phyloP scores from a whole-genome alignment of 140 eudicot genomes.

The Erigeron philadelphicus region DNA sequence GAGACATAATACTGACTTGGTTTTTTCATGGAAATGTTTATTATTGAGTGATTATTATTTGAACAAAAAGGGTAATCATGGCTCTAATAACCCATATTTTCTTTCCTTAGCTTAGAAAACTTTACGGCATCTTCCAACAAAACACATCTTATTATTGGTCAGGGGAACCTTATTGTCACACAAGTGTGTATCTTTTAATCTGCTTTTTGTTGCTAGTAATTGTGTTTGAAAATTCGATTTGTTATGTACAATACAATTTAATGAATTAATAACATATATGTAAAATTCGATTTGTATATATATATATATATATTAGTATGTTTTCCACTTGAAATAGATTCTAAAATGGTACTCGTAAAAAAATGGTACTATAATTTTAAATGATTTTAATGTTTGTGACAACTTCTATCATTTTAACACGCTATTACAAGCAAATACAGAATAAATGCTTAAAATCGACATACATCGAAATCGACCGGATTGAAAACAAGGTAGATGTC shows the following conservation, averaged over 20 bases:
- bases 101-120: conserved; percentile 24
- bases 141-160: conserved; percentile 32
- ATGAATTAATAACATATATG: background rate
- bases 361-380: background rate
- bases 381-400: background rate
- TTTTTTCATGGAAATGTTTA: background rate
- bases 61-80: conserved; percentile 19
- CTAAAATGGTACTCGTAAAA: background rate
- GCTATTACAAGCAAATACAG: background rate
- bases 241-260: background rate
- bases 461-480: background rate
- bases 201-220: conserved; percentile 22
- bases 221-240: conserved; percentile 12
- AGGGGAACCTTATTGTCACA: conserved; percentile 31
- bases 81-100: conserved; percentile 13
- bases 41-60: background rate
- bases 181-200: conserved; percentile 10
- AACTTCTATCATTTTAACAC: too few relatives aligned
- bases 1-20: conserved; percentile 14
- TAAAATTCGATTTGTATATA: background rate
- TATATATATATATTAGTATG: background rate
- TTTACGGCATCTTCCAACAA: conserved; percentile 38
- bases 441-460: background rate
- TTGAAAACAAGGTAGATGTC: background rate
- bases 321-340: background rate